A percentile compares a stretch with the other conserved stretches of the same genome.
These are phyloP conservation scores for Symmetrospora coprosmae DNA, from an alignment of 768 basidiomycete genomes.

Conservation along the genomic window DNA sequence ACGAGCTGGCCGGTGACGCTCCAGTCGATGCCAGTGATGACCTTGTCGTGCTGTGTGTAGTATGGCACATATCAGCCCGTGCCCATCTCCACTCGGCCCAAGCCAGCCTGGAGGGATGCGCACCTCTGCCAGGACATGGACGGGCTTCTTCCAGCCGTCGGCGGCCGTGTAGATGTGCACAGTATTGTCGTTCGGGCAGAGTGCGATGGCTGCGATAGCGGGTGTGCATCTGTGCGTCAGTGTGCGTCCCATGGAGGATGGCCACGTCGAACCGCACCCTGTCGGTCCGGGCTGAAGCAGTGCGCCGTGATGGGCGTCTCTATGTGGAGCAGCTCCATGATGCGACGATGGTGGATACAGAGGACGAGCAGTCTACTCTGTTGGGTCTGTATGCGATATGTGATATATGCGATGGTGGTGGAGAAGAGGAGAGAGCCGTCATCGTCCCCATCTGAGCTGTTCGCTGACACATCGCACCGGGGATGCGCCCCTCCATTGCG, in stretches of 20 bases:
- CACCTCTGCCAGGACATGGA: slow-evolving; percentile 48
- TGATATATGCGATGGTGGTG: no score
- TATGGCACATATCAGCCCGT: slow-evolving; percentile 13
- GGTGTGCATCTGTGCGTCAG: neutral
- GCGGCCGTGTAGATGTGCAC: slow-evolving; percentile 61
- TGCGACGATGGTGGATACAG: neutral
- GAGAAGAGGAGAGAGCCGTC: neutral
- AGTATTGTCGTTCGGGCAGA: slow-evolving; percentile 79
- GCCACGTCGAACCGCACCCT: slow-evolving; percentile 47
- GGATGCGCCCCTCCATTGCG: neutral
- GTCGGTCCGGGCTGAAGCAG: slow-evolving; percentile 75
- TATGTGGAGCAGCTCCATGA: slow-evolving; percentile 8
- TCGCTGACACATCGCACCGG: neutral
- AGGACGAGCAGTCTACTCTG: slow-evolving; percentile 22
- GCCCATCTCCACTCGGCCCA: neutral
- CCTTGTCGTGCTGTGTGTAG: slow-evolving; percentile 73
- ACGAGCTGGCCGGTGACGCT: slow-evolving; percentile 97
- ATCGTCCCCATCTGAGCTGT: neutral
- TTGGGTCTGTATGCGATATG: no score
- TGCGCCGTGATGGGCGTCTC: slow-evolving; percentile 67
- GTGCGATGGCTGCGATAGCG: slow-evolving; percentile 57
- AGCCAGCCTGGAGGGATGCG: slow-evolving; percentile 47
- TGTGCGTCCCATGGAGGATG: neutral
- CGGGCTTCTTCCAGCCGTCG: slow-evolving; percentile 52
- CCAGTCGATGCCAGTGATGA: slow-evolving; percentile 97